Evolutionary conservation across 371 early-diverging fungal genomes (phyloP), one percentile per base, ranked within the genome.

Genomic region (Mortierella sp.): DNA sequence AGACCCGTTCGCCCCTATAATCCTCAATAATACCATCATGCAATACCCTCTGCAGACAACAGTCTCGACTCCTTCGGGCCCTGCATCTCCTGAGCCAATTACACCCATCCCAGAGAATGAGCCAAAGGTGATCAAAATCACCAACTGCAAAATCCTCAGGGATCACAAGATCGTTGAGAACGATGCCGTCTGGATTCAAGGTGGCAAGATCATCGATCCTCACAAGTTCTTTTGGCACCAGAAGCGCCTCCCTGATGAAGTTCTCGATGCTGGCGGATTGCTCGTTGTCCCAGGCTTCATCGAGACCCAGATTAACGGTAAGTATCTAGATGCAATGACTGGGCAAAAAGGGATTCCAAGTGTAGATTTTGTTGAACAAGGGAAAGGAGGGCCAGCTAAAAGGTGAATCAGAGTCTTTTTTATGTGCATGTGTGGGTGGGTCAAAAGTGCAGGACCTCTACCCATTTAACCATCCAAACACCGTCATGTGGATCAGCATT

Each of bases 261-360:
- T 89, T 51, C 87, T 94, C 61, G 92, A 94, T 81, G 92, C 92
- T 41, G 74, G 88, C 45, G 91, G 92, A 52, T 61, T 87, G 34
- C 79, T 95, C 12, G 86, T 94, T 23, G 90, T 86, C 2, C 93
- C 95, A 23, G 95, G 95, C 8, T 94, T 87, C 55, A 88, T 95
- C 42, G 95, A 95, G 64, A 79, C 92, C 14, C 94, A 95, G 78
- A 89, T 95, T 61, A 95, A 95, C 62, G 95, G 84, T 82, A 73
- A 57, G 60, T 14, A 38, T 12, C 21, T 1, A n/a, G 16, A 39
- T 30, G 30, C 10, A 16, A n/a, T n/a, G n/a, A n/a, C n/a, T n/a
- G n/a, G n/a, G n/a, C n/a, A n/a, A n/a, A n/a, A n/a, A n/a, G n/a
- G n/a, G n/a, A n/a, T n/a, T n/a, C n/a, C n/a, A n/a, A n/a, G n/a